phyloP scores from a whole-genome alignment of 2,329 filamentous ascomycete genomes.

The Venturia pyrina region DNA sequence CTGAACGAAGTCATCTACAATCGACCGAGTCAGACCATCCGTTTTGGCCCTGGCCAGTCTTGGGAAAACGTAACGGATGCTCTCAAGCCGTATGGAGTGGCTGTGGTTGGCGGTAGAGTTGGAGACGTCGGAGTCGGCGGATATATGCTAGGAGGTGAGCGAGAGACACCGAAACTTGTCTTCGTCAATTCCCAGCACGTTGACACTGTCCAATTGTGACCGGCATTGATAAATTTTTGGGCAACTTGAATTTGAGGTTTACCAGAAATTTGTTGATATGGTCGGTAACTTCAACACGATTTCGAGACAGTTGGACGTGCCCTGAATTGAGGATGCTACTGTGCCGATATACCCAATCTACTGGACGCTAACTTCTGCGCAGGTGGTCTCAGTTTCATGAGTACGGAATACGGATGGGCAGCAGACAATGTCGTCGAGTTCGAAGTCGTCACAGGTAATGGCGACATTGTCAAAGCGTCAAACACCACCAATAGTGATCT shows the following conservation, averaged over 20 bases:
- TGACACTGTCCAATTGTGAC: too few relatives aligned
- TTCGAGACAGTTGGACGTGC: too few relatives aligned
- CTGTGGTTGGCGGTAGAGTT: slow-evolving; percentile 22
- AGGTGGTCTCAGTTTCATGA: slow-evolving; percentile 36
- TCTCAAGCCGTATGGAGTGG: slow-evolving; percentile 24
- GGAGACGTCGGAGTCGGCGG: slow-evolving; percentile 14
- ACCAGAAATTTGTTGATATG: too few relatives aligned
- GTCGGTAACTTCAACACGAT: too few relatives aligned
- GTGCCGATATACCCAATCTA: neutral
- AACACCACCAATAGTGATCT: slow-evolving; percentile 29
- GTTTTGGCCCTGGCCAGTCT: slow-evolving; percentile 29
- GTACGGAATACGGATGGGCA: slow-evolving; percentile 40
- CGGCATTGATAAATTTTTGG: too few relatives aligned
- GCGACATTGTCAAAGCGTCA: slow-evolving; percentile 33
- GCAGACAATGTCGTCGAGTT: slow-evolving; percentile 38
- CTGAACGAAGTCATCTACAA: slow-evolving; percentile 28
- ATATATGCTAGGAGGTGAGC: slow-evolving; percentile 9
- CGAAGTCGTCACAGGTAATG: slow-evolving; percentile 39
- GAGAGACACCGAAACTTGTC: slow-evolving; percentile 13
- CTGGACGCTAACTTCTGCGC: slow-evolving; percentile 9
- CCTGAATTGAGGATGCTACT: too few relatives aligned
- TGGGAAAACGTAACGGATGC: slow-evolving; percentile 30
- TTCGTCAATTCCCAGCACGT: too few relatives aligned
- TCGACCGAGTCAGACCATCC: slow-evolving; percentile 23
- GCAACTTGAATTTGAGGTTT: too few relatives aligned